Evolutionary conservation across 1,284 basidiomycete genomes (phyloP), one percentile per base, ranked within the genome.

Genomic region (Apiotrichum laibachii): DNA sequence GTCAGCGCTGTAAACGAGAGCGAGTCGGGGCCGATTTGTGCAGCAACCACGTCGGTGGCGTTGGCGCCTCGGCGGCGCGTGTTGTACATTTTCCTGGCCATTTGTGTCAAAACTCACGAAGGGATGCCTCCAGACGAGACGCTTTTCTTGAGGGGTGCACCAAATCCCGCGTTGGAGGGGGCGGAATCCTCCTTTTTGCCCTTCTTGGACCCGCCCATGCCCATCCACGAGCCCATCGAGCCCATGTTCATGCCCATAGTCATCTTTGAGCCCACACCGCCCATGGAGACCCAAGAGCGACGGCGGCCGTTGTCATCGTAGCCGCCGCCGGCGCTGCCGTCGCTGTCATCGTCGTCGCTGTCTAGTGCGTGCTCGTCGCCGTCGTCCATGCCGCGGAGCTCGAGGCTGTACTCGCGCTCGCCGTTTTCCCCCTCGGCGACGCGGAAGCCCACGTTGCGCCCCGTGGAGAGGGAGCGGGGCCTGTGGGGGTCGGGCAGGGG

Each of bases 401-500:
- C 54, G 39, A 62, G 33, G 2, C 48, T 50, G 58, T 67, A 66
- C 51, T 62, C 34, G 19, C 60, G 49, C 52, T 57, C 56, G 34
- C 61, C 56, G 40, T 66, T 55, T 12, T 52, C 40, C 45, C 64
- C 50, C 55, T 64, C 57, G 44, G 59, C 10, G 8, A 45, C 48
- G 34, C 43, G 53, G 34, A 56, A 50, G 16, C 55, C 71, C 33
- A 76, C 61, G 42, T 76, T 76, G 46, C 67, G 57, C 11, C 76
- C 77, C 3, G 59, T 77, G 15, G 72, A 75, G 5, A 77, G 63
- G 15, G 73, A 76, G 11, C 77, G 65, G 9, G 72, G 73, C 31
- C 73, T 57, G 45, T 66, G 57, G 1, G 77, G 75, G 60, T 77
- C 74, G 19, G 77, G 77, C 5, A 79, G 67, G 1, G 77, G 77